Evolutionary conservation across 306 rosid genomes (phyloP), one percentile per base, ranked within the genome.

Genomic region (Fragaria nilgerrensis): DNA sequence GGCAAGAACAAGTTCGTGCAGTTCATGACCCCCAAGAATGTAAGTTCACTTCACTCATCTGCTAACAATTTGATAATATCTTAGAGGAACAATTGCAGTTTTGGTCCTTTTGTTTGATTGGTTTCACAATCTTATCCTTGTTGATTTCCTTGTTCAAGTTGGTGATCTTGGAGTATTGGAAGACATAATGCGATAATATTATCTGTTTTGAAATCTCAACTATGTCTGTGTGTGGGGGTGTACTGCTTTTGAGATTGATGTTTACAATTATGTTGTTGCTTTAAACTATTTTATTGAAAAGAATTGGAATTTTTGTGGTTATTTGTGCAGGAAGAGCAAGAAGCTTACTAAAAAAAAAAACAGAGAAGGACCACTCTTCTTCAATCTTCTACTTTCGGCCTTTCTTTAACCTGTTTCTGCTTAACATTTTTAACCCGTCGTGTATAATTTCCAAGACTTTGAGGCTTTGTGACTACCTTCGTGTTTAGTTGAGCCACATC

Each of bases 1-100:
- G 73, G 68, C 20, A 92, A 83, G 90, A 84, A 84, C 68, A 87
- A 88, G 83, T 88, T 84, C 16, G 83, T 88, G 23, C 82, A 84
- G 10, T 87, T 90, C 79, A 43, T 91, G 75, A 74, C 36, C 8
- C 70, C 86, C 66, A 85, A 87, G 79, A 85, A 82, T 82, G 97
- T 86, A 70, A 85, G 90, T 72, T 72, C 29, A 4, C 20, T 23
- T 56, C 5, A 15, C 12, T 39, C 52, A 12, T 7, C 61, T 45
- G 23, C 36, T 2, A 0, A 44, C 48, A 43, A 10, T 73, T 39
- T 56, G 3, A 34, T 34, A 5, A 72, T 36, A 48, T 70, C 13
- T 50, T 32, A 32, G 36, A 32, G 45, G 45, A 43, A 43, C 48
- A 44, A 16, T 61, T 61, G 20, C 37, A 61, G 5, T 61, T 27